phyloP scores from a whole-genome alignment of 2,329 filamentous ascomycete species.

The Cladosporium sp. region DNA sequence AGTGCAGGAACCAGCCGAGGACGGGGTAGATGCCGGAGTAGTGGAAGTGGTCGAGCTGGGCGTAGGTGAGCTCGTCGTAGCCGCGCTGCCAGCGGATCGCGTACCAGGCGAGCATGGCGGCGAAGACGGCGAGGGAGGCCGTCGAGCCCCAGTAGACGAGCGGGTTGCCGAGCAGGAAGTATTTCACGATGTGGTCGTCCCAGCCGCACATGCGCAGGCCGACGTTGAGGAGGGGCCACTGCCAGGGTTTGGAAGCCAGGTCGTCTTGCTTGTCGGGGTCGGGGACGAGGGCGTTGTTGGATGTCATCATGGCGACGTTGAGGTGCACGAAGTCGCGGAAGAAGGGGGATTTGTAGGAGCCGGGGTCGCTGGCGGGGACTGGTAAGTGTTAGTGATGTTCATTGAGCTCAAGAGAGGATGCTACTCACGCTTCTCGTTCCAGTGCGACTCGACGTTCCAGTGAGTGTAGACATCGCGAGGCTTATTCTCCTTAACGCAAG shows the following conservation, averaged over 20 bases:
- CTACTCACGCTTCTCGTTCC: constrained; percentile 79
- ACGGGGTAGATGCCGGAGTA: constrained; percentile 88
- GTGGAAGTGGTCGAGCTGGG: constrained; percentile 88
- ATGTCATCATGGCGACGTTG: constrained; percentile 99
- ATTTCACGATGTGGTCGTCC: constrained; percentile 93
- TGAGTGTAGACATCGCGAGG: constrained; percentile 91
- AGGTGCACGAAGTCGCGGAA: constrained; percentile 95
- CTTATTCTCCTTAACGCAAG: constrained; percentile 88
- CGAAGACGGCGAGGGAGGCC: constrained; percentile 66
- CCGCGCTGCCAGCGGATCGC: constrained; percentile 92
- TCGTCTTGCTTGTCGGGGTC: constrained; percentile 99
- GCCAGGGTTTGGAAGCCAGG: constrained; percentile 93
- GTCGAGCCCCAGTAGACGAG: constrained; percentile 94
- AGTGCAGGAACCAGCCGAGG: constrained; percentile 93
- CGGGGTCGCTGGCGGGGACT: constrained; percentile 85
- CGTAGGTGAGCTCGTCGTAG: constrained; percentile 70
- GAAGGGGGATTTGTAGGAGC: constrained; percentile 93
- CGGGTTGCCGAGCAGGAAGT: constrained; percentile 96
- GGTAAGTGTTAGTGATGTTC: constrained; percentile 5
- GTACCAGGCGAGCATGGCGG: constrained; percentile 72
- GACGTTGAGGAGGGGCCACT: constrained; percentile 94
- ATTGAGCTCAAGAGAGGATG: too few species aligned
- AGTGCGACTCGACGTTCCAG: constrained; percentile 97
- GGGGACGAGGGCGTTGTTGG: constrained; percentile 95
- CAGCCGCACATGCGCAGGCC: constrained; percentile 98